phyloP scores from a whole-genome alignment of 495 filamentous ascomycete species.

The Cenococcum geophilum region DNA sequence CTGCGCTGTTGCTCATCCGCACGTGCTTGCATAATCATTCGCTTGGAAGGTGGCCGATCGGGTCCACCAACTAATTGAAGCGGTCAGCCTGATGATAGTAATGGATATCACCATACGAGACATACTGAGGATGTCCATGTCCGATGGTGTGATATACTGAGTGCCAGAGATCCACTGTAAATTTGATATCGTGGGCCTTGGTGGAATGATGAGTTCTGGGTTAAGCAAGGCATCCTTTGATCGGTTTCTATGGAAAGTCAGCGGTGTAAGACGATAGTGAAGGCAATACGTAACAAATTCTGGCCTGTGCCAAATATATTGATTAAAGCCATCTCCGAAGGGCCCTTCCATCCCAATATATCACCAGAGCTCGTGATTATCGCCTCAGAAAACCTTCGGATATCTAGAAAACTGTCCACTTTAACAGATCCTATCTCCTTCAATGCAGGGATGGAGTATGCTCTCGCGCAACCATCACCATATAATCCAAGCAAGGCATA shows the following conservation, averaged over 20 bases:
- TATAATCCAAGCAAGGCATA: constrained; percentile 79
- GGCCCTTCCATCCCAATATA: constrained; percentile 82
- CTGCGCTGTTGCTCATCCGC: constrained; percentile 54
- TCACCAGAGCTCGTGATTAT: constrained; percentile 69
- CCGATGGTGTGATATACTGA: constrained; percentile 80
- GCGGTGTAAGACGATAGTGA: constrained; percentile 32
- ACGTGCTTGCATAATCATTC: constrained; percentile 62
- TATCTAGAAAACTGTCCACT: constrained; percentile 61
- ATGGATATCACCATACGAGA: constrained; percentile 8
- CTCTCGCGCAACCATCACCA: constrained; percentile 67
- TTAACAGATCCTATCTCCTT: constrained; percentile 71
- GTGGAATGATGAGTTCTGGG: constrained; percentile 59
- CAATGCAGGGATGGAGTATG: constrained; percentile 77
- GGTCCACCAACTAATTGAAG: constrained; percentile 65
- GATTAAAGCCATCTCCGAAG: constrained; percentile 72
- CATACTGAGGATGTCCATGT: constrained; percentile 76
- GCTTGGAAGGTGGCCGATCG: constrained; percentile 73
- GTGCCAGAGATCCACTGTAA: constrained; percentile 95
- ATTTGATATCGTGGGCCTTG: constrained; percentile 91
- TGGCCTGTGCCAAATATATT: constrained; percentile 73
- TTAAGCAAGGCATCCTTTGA: constrained; percentile 74
- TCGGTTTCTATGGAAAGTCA: constrained; percentile 40
- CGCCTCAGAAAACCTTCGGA: constrained; percentile 59
- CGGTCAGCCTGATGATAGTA: not conserved
- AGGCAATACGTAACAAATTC: constrained; percentile 40